Evolutionary conservation across 495 filamentous ascomycete genomes (phyloP), one percentile per base, ranked within the genome.

Genomic region (Penicillium bialowiezense): DNA sequence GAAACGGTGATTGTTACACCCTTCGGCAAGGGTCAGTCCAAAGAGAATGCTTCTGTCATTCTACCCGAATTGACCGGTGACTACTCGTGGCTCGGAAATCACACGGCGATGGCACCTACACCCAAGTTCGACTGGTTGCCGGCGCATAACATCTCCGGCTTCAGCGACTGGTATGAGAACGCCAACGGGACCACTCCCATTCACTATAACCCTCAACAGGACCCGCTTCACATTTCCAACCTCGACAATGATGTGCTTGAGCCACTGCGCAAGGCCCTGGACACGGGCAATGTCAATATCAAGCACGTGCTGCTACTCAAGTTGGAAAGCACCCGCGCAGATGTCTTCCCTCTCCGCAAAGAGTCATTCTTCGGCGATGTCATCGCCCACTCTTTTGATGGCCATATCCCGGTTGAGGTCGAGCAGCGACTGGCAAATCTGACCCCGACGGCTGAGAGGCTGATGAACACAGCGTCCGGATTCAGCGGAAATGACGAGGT

Each of bases 311-410:
- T 74, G 24, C 31, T 75, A 5, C 47, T 75, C 40, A 65, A 70
- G 40, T 50, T 75, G 32, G 72, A 75, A 58, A 72, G 68, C 28
- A 72, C 71, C 10, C 60, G 72, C 21, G 67, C 63, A 39, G 72
- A 75, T 52, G 61, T 73, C 14, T 75, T 75, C 50, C 72, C 72
- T 1, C 42, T 74, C 8, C 60, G 64, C 31, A 72, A 71, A 17
- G 62, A 67, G 12, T 65, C 61, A 7, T 45, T 49, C 12, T 18
- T 58, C 12, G 50, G 58, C 20, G 48, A 47, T 18, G 57, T 28
- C 35, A 72, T 59, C 38, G 58, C 10, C 38, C 52, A 51, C 41
- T 70, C 51, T 34, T 64, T 47, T 38, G 58, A n/a, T 37, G 62
- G 36, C 31, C 37, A 49, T 2, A 64, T 63, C n/a, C 52, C 62